Evolutionary conservation across 2,329 filamentous ascomycete species (phyloP).

Genomic region (Tolypocladium endophyticum): DNA sequence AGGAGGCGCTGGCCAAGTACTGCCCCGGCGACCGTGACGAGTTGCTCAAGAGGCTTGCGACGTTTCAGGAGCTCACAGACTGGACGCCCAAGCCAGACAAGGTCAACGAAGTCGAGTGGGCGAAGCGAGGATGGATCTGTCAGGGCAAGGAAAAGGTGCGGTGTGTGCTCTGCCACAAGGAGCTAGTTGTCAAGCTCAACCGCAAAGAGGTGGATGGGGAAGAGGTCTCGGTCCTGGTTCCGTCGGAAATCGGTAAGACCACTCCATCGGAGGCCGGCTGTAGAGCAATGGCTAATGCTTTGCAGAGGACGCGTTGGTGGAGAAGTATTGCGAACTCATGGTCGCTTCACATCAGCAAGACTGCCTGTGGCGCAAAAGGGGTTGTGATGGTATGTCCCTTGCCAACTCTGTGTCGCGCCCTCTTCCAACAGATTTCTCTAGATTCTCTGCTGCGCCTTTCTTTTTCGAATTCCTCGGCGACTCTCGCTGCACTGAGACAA

Average conservation of each 20-base stretch:
- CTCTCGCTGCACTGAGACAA: conserved; percentile 45
- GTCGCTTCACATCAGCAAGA: conserved; percentile 65
- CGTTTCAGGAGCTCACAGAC: conserved; percentile 81
- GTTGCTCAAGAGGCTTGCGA: conserved; percentile 71
- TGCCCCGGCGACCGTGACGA: conserved; percentile 76
- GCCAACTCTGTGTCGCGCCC: no score
- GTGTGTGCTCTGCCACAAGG: conserved; percentile 76
- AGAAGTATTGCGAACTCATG: conserved; percentile 66
- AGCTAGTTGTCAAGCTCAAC: conserved; percentile 71
- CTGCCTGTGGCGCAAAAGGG: conserved; percentile 77
- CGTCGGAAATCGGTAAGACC: conserved; percentile 45
- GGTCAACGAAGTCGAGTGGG: conserved; percentile 88
- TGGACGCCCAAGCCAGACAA: conserved; percentile 88
- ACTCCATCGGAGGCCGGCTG: neutral
- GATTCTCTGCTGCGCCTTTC: conserved; percentile 51
- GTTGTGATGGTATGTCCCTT: conserved; percentile 64
- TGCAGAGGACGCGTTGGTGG: conserved; percentile 55
- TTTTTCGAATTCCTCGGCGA: conserved; percentile 49
- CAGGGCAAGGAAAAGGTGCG: conserved; percentile 72
- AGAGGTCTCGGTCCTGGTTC: conserved; percentile 39
- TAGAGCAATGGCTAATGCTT: conserved; percentile 8
- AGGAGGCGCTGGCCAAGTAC: conserved; percentile 51
- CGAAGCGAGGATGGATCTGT: conserved; percentile 85
- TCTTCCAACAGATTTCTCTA: conserved; percentile 13
- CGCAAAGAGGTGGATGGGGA: conserved; percentile 46